Evolutionary conservation across 257 asterid genomes (phyloP), one percentile per base, ranked within the genome.

Genomic region (Solanum stenotomum): DNA sequence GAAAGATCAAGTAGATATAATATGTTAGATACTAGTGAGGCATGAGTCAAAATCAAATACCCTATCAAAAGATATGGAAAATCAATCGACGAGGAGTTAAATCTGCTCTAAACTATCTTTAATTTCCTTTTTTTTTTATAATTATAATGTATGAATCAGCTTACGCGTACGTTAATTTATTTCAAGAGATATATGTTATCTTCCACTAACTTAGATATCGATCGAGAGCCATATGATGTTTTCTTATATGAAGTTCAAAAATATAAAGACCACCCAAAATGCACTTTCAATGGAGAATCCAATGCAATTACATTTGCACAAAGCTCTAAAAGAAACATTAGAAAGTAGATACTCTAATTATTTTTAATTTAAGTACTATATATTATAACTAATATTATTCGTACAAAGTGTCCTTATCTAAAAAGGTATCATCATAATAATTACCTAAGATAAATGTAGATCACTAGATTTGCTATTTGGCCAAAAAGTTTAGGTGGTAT

Each of bases 331-430:
- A 61, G 29, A 83, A 88, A 38, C 40, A 86, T 3, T 4, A 68
- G 13, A 75, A 52, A 52, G 83, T 86, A 37, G 61, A 10, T 27
- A n/a, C 29, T 42, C 27, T 77, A 23, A 63, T 35, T 29, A 15
- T 25, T 1, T 8, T 27, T 35, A 33, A 31, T 34, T 11, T n/a
- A 44, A 44, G 67, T 81, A 81, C 38, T 29, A 79, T 25, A 42
- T 35, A 42, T 29, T 25, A 79, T 25, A n/a, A 76, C 25, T 31
- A 70, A 37, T 25, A 3, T 68, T 25, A 22, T 74, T 42, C 86
- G 42, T 27, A 88, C 84, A 25, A 83, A 87, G 83, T 76, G 83
- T 59, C 87, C 40, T 87, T 25, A 87, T 82, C 29, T 88, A 38
- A 38, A 84, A 89, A 87, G 87, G 42, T 15, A 87, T 11, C 34